Percentiles rank a stretch among this genome's conserved stretches.
Evolutionary conservation across 2,329 filamentous ascomycete genomes (phyloP).

Genomic region (Zalaria sp.): DNA sequence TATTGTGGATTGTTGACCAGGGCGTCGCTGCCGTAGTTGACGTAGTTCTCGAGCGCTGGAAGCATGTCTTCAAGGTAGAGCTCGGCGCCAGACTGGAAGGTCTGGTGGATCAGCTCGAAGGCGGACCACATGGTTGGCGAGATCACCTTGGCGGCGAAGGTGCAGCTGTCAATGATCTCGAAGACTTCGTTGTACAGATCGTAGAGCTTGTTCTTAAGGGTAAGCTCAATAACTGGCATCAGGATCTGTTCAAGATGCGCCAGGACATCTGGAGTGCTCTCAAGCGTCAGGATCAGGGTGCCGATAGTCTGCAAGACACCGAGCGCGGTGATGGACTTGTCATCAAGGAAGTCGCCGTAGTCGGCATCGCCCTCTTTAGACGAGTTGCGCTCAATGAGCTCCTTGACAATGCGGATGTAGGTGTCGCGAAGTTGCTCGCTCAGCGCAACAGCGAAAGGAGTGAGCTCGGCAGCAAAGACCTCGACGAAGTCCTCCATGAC

Average conservation of each 20-base stretch:
- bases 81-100: conserved; percentile 93
- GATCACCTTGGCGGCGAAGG: conserved; percentile 90
- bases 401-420: conserved; percentile 83
- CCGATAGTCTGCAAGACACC: conserved; percentile 96
- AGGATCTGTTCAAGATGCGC: conserved; percentile 88
- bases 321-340: conserved; percentile 95
- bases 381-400: conserved; percentile 77
- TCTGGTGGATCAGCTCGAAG: conserved; percentile 90
- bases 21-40: conserved; percentile 75
- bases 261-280: conserved; percentile 92
- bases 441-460: conserved; percentile 88
- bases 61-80: conserved; percentile 98
- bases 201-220: conserved; percentile 94
- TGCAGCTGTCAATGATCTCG: conserved; percentile 98
- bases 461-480: conserved; percentile 92
- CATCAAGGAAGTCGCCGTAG: conserved; percentile 85
- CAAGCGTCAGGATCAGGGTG: conserved; percentile 87
- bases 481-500: conserved; percentile 99
- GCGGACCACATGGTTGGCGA: conserved; percentile 97
- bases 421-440: conserved; percentile 94
- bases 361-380: conserved; percentile 62
- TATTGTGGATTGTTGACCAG: conserved; percentile 75
- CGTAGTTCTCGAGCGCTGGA: conserved; percentile 92
- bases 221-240: conserved; percentile 94
- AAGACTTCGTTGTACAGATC: conserved; percentile 97